Conservation (phyloP, 305 asterid species). For the Fraxinus nigra region DNA sequence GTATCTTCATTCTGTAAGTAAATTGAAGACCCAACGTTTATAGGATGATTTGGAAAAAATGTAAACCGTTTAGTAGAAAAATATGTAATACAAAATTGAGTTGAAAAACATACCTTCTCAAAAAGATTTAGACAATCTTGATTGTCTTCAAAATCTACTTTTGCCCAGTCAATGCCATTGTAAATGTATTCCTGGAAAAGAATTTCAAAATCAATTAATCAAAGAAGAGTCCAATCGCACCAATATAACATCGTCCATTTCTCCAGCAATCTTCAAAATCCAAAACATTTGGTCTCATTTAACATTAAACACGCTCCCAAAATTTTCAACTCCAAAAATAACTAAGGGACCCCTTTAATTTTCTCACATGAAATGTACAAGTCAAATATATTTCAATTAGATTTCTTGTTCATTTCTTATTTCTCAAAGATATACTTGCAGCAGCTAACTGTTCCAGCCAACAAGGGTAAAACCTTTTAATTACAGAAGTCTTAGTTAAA, state of each 20-base stretch:
- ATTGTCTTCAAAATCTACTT: slow-evolving; percentile 93
- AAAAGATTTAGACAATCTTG: slow-evolving; percentile 91
- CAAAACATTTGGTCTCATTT: slow-evolving; percentile 5
- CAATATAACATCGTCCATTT: slow-evolving; percentile 4
- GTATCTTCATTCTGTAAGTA: background rate
- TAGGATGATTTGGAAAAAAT: background rate
- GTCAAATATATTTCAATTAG: background rate
- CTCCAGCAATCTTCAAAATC: slow-evolving; percentile 6
- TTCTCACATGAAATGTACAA: background rate
- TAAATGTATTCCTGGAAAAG: slow-evolving; percentile 79
- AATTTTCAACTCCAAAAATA: slow-evolving; percentile 2
- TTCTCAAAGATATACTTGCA: background rate
- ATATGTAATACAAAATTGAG: background rate
- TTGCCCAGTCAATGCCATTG: slow-evolving; percentile 97
- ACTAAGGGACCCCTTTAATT: background rate
- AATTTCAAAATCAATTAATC: slow-evolving; percentile 9
- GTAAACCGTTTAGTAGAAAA: background rate
- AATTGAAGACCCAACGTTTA: background rate
- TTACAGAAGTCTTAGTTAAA: background rate
- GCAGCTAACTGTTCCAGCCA: background rate
- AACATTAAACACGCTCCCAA: background rate
- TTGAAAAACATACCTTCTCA: slow-evolving; percentile 61
- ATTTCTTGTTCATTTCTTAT: background rate
- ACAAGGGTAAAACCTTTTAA: background rate
- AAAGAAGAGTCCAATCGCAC: background rate